Evolutionary conservation across 139 green algal species (phyloP).

Genomic region (Chlamydomonas incerta): DNA sequence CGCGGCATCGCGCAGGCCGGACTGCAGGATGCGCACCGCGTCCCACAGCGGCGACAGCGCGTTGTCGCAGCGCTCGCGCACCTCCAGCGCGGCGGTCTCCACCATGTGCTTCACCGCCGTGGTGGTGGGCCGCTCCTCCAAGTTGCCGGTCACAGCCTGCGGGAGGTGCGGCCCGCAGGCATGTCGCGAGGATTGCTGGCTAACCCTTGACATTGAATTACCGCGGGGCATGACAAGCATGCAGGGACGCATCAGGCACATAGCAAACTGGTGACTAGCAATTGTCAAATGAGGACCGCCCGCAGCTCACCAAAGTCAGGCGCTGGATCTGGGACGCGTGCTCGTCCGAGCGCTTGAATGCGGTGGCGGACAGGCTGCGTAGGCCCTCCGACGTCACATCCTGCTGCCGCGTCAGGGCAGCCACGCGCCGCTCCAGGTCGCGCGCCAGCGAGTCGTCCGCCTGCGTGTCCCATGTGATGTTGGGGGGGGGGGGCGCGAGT

Average conservation of each 20-base stretch:
- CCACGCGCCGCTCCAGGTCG: constrained; percentile 39
- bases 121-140: constrained; percentile 50
- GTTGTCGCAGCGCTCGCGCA: constrained; percentile 40
- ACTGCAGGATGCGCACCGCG: constrained; percentile 48
- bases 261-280: too few species aligned
- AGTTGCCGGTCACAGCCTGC: constrained; percentile 46
- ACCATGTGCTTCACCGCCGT: constrained; percentile 37
- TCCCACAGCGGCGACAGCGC: constrained; percentile 51
- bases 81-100: constrained; percentile 33
- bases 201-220: too few species aligned
- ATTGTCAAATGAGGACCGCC: too few species aligned
- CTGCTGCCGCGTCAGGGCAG: constrained; percentile 22
- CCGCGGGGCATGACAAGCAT: too few species aligned
- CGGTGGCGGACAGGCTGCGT: constrained; percentile 34
- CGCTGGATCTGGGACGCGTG: constrained; percentile 56
- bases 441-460: constrained; percentile 28
- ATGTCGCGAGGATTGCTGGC: too few species aligned
- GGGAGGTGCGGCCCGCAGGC: background rate
- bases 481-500: too few species aligned
- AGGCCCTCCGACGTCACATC: constrained; percentile 45
- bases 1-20: constrained; percentile 22
- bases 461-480: too few species aligned
- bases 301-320: constrained; percentile 44
- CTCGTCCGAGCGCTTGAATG: constrained; percentile 55
- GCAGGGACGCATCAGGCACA: too few species aligned